Percentiles rank a stretch among this genome's conserved stretches.
Conservation (phyloP, 116 monocot species). For the Phalaenopsis hybrid region DNA sequence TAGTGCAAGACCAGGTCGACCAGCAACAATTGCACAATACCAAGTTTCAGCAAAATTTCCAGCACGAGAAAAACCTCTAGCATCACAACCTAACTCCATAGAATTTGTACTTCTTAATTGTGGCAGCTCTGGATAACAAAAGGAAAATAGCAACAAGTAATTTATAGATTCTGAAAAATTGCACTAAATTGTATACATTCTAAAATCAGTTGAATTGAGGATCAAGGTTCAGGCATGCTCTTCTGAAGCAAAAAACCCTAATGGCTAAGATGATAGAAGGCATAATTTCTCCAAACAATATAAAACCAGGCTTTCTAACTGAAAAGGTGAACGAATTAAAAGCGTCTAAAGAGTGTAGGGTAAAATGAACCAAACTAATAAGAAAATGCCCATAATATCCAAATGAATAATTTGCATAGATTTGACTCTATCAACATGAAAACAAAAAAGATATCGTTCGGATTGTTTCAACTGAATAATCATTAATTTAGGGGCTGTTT, state of each 20-base stretch:
- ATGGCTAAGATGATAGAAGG: not conserved
- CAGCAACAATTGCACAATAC: slow-evolving; percentile 96
- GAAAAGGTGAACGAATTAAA: not conserved
- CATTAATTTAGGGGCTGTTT: no score
- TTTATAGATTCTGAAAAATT: slow-evolving; percentile 1
- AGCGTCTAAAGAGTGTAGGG: no score
- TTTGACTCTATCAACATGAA: not conserved
- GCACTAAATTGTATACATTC: not conserved
- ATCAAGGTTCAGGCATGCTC: not conserved
- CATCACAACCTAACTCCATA: slow-evolving; percentile 92
- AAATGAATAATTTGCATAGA: not conserved
- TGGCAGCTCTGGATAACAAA: slow-evolving; percentile 61
- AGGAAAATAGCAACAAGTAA: slow-evolving; percentile 3
- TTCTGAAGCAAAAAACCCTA: not conserved
- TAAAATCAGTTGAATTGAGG: not conserved
- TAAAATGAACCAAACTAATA: slow-evolving; percentile 2
- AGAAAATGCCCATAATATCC: not conserved
- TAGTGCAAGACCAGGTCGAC: slow-evolving; percentile 66
- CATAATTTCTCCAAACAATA: not conserved
- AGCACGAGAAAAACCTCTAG: slow-evolving; percentile 84
- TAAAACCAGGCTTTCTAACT: not conserved
- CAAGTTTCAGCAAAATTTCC: slow-evolving; percentile 56
- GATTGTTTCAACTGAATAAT: not conserved
- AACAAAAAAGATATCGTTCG: not conserved
- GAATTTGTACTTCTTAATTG: slow-evolving; percentile 83